These are phyloP conservation scores for Trifolium dubium DNA, from an alignment of 306 rosid species.

Conservation along the genomic window DNA sequence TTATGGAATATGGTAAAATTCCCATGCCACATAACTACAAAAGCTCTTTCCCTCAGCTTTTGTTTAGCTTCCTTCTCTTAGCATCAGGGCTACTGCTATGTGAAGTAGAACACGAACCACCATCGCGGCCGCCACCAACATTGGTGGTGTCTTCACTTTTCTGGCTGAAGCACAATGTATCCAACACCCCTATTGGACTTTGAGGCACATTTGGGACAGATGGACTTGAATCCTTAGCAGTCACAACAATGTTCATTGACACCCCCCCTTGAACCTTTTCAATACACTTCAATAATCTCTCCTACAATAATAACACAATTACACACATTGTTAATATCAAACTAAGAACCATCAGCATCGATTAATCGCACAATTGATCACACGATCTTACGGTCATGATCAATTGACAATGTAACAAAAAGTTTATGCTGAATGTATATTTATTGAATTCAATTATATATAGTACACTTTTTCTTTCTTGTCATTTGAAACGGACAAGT, in stretches of 20 bases:
- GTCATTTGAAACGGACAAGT: constrained; percentile 43
- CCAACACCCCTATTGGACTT: constrained; percentile 88
- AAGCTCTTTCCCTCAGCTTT: constrained; percentile 65
- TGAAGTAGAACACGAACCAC: constrained; percentile 68
- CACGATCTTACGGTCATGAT: neutral
- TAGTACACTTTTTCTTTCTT: constrained; percentile 11
- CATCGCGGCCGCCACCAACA: constrained; percentile 42
- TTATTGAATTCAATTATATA: neutral
- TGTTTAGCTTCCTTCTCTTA: constrained; percentile 89
- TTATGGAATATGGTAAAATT: constrained; percentile 43
- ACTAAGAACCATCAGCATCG: too few species aligned
- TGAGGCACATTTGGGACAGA: constrained; percentile 59
- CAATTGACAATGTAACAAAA: neutral
- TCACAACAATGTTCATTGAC: constrained; percentile 41
- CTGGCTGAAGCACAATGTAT: constrained; percentile 77
- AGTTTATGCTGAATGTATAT: neutral
- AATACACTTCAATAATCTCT: constrained; percentile 70
- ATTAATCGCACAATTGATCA: too few species aligned
- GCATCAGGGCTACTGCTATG: constrained; percentile 56
- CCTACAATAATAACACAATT: constrained; percentile 56
- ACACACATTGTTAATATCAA: constrained; percentile 1
- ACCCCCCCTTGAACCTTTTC: constrained; percentile 52
- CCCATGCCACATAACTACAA: constrained; percentile 46
- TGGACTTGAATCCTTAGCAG: constrained; percentile 46
- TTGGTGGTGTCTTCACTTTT: constrained; percentile 71